Percentiles rank a stretch among this genome's conserved stretches.
Conservation (phyloP, 169 alveolate species). For the Theileria sp. region DNA sequence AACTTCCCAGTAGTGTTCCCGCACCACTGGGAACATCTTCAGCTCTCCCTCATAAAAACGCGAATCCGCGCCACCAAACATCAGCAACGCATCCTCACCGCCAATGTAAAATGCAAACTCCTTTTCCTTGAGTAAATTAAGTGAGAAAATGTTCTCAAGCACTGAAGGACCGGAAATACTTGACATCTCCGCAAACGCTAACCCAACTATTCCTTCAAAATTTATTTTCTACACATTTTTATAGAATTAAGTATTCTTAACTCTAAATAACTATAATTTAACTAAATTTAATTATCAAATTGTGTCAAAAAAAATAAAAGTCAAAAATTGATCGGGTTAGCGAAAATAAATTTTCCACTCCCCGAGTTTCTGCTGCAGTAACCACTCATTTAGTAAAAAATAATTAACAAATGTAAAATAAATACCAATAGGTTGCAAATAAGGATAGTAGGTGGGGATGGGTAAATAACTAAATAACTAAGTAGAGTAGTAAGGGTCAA, state of each 20-base stretch:
- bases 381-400: background rate
- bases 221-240: slow-evolving; percentile 76
- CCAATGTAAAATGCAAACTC: slow-evolving; percentile 84
- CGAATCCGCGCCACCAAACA: slow-evolving; percentile 83
- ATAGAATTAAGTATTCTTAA: no score
- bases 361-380: background rate
- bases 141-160: slow-evolving; percentile 76
- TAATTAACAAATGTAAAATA: background rate
- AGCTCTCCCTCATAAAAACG: slow-evolving; percentile 75
- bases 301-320: background rate
- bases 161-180: slow-evolving; percentile 78
- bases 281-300: no score
- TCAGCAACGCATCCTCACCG: slow-evolving; percentile 68
- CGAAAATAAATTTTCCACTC: no score
- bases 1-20: slow-evolving; percentile 88
- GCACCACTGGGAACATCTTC: slow-evolving; percentile 81
- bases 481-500: no score
- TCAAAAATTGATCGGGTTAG: background rate
- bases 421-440: background rate
- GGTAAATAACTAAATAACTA: background rate
- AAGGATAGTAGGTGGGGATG: background rate
- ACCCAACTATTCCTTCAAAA: slow-evolving; percentile 86
- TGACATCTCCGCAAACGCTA: slow-evolving; percentile 86
- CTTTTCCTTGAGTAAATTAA: slow-evolving; percentile 67
- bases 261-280: no score